A percentile compares a stretch with the other conserved stretches of the same genome.
Conservation (phyloP, 768 basidiomycete genomes). For the Kondoa subrosea region DNA sequence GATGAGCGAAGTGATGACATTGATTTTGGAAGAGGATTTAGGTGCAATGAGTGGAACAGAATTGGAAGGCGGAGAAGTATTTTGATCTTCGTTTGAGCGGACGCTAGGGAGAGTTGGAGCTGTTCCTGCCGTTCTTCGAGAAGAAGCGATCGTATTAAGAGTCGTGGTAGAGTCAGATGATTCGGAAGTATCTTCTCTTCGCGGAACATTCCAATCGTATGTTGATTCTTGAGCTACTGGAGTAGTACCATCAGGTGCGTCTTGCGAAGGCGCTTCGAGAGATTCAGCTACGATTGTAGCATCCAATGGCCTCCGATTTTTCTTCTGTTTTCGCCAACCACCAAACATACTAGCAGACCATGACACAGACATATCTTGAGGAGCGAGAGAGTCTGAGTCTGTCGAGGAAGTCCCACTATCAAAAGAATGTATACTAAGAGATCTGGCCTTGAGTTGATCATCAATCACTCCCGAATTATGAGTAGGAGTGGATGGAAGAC, state of each 20-base stretch:
- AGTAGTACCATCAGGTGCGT: not conserved
- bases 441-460: not conserved
- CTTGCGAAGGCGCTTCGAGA: not conserved
- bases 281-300: not conserved
- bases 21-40: not conserved
- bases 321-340: not conserved
- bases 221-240: not conserved
- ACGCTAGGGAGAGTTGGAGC: not conserved
- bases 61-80: not conserved
- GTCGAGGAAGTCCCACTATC: not conserved
- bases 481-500: too few species aligned
- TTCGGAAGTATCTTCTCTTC: not conserved
- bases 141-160: not conserved
- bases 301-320: not conserved
- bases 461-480: too few species aligned
- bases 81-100: not conserved
- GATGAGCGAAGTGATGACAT: not conserved
- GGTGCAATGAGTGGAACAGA: not conserved
- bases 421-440: not conserved
- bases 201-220: not conserved
- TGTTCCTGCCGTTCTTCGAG: not conserved
- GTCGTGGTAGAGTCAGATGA: not conserved
- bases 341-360: not conserved
- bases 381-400: not conserved
- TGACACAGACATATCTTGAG: not conserved